Base-by-base conservation (phyloP, 768 basidiomycete species). In the Serendipita sp. region DNA sequence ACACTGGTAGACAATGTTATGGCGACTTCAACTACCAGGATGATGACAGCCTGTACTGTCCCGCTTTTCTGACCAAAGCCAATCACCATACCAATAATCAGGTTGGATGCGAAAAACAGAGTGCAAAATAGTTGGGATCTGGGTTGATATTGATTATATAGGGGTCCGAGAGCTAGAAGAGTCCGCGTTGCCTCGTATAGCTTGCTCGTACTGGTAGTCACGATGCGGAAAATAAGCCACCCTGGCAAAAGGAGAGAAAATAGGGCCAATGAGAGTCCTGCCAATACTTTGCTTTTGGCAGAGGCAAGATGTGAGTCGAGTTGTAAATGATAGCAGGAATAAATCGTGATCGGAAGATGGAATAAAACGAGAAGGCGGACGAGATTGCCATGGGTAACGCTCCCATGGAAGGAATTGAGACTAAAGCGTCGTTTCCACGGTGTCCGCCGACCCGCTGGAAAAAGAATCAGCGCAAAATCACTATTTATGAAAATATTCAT, bases 171-270 rank as follows among this genome's bases (percentile, higher is more conserved):
- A 2, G 86, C 81, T 18, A 99, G 85, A 16, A 98, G 78, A 0
- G 94, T 96, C 67, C 90, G 81, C 1, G 91, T 94, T 73, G 95
- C 92, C 67, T 95, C 92, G 72, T 98, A 98, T 3, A 98, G 79
- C 71, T 96, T 95, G 71, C 84, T 86, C 29, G 88, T 89, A 15
- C 87, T 83, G 0, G 88, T 92, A 66, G 83, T 77, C 16, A 83
- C 81, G 31, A 99, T 81, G n/a, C 87, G 84, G 65, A 85, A 73
- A 52, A 95, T 78, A 13, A 97, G 76, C 62, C 86, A 77, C 3
- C 81, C 77, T 1, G 95, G 95, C 27, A 91, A 73, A 23, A 86
- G 72, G 63, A 98, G 78, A 8, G 88, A 92, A 66, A 98, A 80
- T 66, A 89, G 68, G 37, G 83, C 77, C 70, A 98, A 91, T 0